A percentile compares a stretch with the other conserved stretches of the same genome.
phyloP scores from a whole-genome alignment of 495 filamentous ascomycete genomes.

The Cercophora scortea region DNA sequence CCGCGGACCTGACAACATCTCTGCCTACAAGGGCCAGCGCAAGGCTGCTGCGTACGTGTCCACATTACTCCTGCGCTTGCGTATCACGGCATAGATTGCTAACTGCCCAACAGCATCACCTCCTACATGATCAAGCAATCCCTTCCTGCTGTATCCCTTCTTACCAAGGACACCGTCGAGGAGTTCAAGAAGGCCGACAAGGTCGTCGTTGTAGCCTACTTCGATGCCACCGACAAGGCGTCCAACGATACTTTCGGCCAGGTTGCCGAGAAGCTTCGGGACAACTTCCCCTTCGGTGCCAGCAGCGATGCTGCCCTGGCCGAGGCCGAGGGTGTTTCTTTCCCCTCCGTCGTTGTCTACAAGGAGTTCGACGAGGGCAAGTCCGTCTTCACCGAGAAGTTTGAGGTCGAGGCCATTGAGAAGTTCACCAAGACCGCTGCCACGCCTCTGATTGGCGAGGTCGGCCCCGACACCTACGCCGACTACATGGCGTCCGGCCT shows the following conservation, averaged over 20 bases:
- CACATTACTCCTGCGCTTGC: neutral
- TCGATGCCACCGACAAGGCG: slow-evolving; percentile 75
- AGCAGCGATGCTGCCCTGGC: slow-evolving; percentile 77
- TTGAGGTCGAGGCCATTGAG: slow-evolving; percentile 66
- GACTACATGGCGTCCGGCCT: slow-evolving; percentile 93
- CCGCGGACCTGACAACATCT: slow-evolving; percentile 78
- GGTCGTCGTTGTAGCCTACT: slow-evolving; percentile 86
- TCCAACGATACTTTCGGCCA: slow-evolving; percentile 72
- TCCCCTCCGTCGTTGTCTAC: slow-evolving; percentile 87
- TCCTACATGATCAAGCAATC: slow-evolving; percentile 99
- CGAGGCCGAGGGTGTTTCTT: slow-evolving; percentile 78
- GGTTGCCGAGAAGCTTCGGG: slow-evolving; percentile 76
- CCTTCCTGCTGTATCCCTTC: slow-evolving; percentile 78
- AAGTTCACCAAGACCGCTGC: slow-evolving; percentile 77
- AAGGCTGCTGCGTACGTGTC: slow-evolving; percentile 75
- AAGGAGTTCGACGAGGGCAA: slow-evolving; percentile 98
- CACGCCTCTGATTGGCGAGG: slow-evolving; percentile 89
- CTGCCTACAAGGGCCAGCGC: slow-evolving; percentile 79
- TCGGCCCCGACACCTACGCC: slow-evolving; percentile 95
- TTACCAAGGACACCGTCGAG: slow-evolving; percentile 72
- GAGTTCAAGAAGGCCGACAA: slow-evolving; percentile 98
- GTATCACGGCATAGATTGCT: slow-evolving; percentile 19
- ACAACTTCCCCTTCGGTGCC: slow-evolving; percentile 86
- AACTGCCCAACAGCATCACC: slow-evolving; percentile 57
- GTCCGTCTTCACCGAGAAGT: slow-evolving; percentile 68